A percentile compares a stretch with the other conserved stretches of the same genome.
Evolutionary conservation across 2,329 filamentous ascomycete species (phyloP).

Genomic region (Diplocarpon mali): DNA sequence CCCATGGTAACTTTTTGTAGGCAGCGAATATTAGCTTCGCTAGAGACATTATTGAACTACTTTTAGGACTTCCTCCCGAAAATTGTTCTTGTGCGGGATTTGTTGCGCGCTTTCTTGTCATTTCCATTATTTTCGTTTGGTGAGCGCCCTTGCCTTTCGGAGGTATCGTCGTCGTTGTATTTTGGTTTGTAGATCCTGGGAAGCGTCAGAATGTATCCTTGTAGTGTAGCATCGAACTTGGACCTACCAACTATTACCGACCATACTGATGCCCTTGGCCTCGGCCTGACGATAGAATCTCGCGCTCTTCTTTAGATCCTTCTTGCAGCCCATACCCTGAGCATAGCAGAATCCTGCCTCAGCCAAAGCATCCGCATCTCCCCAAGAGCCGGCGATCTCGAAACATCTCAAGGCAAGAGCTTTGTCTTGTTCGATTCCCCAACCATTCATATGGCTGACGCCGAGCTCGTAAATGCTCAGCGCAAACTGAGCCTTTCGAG

Average conservation of each 20-base stretch:
- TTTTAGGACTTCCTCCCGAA: constrained; percentile 39
- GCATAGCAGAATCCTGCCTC: constrained; percentile 96
- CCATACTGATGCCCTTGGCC: constrained; percentile 90
- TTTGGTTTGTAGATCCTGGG: constrained; percentile 92
- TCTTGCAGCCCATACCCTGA: constrained; percentile 86
- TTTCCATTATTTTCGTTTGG: constrained; percentile 19
- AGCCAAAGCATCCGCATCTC: constrained; percentile 84
- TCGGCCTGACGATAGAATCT: constrained; percentile 85
- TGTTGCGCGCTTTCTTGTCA: constrained; percentile 58
- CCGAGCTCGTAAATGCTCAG: constrained; percentile 93
- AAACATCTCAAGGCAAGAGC: constrained; percentile 80
- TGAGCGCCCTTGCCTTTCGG: constrained; percentile 28
- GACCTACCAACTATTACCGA: constrained; percentile 92
- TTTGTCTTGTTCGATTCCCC: constrained; percentile 93
- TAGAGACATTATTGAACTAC: not conserved
- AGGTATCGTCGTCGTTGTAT: constrained; percentile 49
- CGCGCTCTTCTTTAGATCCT: constrained; percentile 89
- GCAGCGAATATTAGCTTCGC: not conserved
- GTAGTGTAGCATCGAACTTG: not conserved
- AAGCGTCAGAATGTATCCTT: not conserved
- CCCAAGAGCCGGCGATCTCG: constrained; percentile 92
- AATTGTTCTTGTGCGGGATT: constrained; percentile 63
- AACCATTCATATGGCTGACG: constrained; percentile 95
- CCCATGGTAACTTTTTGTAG: not conserved
- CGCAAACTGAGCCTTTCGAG: constrained; percentile 85